These are phyloP conservation scores for Saccharomyces hybrid DNA, from an alignment of 1,139 yeast species.

Conservation along the genomic window DNA sequence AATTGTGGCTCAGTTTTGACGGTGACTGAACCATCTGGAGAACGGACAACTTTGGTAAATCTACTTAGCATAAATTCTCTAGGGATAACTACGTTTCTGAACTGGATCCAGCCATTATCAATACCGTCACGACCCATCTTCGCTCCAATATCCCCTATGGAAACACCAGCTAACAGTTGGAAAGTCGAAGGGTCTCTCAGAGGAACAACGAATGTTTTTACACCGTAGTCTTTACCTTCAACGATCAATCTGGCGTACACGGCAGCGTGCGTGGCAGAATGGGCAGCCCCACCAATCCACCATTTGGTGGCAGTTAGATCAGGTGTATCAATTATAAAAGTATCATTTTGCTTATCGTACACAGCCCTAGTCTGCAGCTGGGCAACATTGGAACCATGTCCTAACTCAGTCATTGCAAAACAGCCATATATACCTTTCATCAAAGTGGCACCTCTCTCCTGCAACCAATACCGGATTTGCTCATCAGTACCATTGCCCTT, in stretches of 20 bases:
- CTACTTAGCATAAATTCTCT: conserved; percentile 76
- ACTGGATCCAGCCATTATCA: conserved; percentile 94
- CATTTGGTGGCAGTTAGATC: conserved; percentile 89
- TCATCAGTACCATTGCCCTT: conserved; percentile 65
- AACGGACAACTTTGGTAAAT: conserved; percentile 53
- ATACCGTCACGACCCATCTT: conserved; percentile 82
- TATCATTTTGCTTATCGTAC: conserved; percentile 56
- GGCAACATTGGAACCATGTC: conserved; percentile 91
- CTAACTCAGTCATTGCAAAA: conserved; percentile 91
- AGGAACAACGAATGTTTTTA: conserved; percentile 85
- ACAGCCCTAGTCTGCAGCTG: conserved; percentile 87
- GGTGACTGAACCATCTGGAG: conserved; percentile 46
- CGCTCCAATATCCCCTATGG: conserved; percentile 86
- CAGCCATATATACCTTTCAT: conserved; percentile 75
- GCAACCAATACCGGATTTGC: conserved; percentile 62
- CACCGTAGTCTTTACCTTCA: conserved; percentile 80
- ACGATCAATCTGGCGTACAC: conserved; percentile 78
- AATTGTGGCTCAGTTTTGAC: conserved; percentile 66
- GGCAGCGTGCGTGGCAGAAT: conserved; percentile 78
- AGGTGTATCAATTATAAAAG: conserved; percentile 76
- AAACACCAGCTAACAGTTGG: conserved; percentile 66
- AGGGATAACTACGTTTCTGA: conserved; percentile 74
- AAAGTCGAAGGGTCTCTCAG: conserved; percentile 64
- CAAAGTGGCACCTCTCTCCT: conserved; percentile 59
- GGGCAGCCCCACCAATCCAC: conserved; percentile 99